These are phyloP conservation scores for Penicillium odoratum DNA, from an alignment of 495 filamentous ascomycete genomes.

Conservation along the genomic window DNA sequence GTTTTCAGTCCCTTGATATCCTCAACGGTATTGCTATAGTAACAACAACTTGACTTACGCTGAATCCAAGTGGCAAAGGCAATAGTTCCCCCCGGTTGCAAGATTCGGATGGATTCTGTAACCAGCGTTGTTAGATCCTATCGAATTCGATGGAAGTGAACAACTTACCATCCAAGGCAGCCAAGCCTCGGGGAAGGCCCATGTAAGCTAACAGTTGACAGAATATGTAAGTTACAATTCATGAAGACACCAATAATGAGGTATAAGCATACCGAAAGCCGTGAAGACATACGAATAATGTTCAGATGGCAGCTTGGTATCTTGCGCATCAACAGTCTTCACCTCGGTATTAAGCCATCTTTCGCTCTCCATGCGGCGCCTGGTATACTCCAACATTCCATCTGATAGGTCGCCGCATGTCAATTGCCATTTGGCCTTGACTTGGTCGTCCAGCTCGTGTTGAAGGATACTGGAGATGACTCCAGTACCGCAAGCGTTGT, in stretches of 20 bases:
- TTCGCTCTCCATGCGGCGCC: slow-evolving; percentile 25
- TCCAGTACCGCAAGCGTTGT: slow-evolving; percentile 46
- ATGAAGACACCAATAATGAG: too few species aligned
- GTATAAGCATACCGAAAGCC: slow-evolving; percentile 33
- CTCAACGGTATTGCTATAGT: neutral
- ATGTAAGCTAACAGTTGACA: slow-evolving; percentile 23
- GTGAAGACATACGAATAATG: slow-evolving; percentile 36
- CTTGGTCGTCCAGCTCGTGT: slow-evolving; percentile 18
- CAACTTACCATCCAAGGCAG: slow-evolving; percentile 34
- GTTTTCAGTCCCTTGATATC: neutral
- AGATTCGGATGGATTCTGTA: slow-evolving; percentile 37
- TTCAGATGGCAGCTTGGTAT: slow-evolving; percentile 27
- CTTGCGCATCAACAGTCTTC: slow-evolving; percentile 36
- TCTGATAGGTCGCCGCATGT: slow-evolving; percentile 40
- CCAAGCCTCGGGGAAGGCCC: slow-evolving; percentile 24
- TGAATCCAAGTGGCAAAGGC: slow-evolving; percentile 39
- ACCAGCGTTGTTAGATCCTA: neutral
- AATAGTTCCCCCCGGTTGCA: slow-evolving; percentile 37
- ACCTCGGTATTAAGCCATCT: slow-evolving; percentile 34
- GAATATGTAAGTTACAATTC: neutral
- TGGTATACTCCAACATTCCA: slow-evolving; percentile 33
- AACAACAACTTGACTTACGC: slow-evolving; percentile 22
- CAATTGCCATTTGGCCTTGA: slow-evolving; percentile 28
- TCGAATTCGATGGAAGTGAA: neutral
- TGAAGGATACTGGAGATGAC: slow-evolving; percentile 36